phyloP scores from a whole-genome alignment of 148 eudicot genomes.

The Rhododendron ferrugineum region DNA sequence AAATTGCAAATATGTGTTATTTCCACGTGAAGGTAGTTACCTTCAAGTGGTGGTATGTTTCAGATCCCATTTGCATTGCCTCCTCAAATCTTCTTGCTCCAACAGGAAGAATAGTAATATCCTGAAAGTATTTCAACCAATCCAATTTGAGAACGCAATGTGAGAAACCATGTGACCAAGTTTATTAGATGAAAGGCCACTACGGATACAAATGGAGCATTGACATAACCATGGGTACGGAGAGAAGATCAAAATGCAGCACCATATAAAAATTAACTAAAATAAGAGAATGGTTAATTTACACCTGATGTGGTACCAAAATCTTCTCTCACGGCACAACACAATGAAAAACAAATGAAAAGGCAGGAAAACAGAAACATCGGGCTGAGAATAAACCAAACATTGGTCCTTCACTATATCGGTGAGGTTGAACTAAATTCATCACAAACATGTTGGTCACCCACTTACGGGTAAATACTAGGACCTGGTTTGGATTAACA shows the following conservation, averaged over 20 bases:
- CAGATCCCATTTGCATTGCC: conserved; percentile 88
- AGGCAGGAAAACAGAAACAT: not conserved
- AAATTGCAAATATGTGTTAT: not conserved
- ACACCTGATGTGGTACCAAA: not conserved
- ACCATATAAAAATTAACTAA: not conserved
- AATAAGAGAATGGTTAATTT: not conserved
- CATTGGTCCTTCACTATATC: not conserved
- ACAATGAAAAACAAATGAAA: not conserved
- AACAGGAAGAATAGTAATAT: conserved; percentile 79
- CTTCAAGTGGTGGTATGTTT: conserved; percentile 89
- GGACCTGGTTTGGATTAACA: not conserved
- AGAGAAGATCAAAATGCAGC: not conserved
- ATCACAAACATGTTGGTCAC: not conserved
- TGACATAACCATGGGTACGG: not conserved
- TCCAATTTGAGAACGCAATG: not conserved
- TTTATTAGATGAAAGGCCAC: not conserved
- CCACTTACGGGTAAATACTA: not conserved
- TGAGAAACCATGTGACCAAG: not conserved
- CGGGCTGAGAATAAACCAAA: not conserved
- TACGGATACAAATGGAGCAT: not conserved
- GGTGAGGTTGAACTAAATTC: not conserved
- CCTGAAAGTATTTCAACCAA: conserved; percentile 36
- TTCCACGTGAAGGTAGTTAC: conserved; percentile 22
- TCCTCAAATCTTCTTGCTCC: conserved; percentile 85
- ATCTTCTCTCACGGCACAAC: not conserved